Conservation (phyloP, 192 early-diverging fungal species). For the Rhizoclosmatium globosum region DNA sequence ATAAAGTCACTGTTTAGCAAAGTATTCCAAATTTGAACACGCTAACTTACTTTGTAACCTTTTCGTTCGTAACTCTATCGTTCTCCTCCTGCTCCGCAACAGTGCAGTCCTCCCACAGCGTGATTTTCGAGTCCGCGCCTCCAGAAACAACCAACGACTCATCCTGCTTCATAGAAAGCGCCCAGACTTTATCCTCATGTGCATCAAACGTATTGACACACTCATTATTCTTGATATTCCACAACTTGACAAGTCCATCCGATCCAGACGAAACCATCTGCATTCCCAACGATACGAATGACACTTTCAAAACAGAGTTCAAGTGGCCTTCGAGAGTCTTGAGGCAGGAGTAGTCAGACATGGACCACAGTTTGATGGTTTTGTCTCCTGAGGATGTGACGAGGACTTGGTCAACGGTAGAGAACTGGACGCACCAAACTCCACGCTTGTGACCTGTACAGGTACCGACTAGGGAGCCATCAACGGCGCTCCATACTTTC, state of each 20-base stretch:
- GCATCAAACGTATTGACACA: conserved; percentile 93
- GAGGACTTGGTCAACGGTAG: conserved; percentile 94
- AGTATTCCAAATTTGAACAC: background rate
- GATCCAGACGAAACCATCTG: conserved; percentile 89
- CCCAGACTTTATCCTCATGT: conserved; percentile 96
- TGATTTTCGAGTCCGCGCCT: conserved; percentile 89
- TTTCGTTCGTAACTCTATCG: conserved; percentile 70
- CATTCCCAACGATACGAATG: conserved; percentile 85
- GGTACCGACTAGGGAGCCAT: conserved; percentile 80
- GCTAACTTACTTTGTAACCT: conserved; percentile 70
- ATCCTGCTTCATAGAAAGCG: conserved; percentile 73
- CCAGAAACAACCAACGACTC: conserved; percentile 84
- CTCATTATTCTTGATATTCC: conserved; percentile 92
- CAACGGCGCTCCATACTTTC: conserved; percentile 70
- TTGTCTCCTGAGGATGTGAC: conserved; percentile 94
- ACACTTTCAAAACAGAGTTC: conserved; percentile 90
- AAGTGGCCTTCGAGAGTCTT: conserved; percentile 98
- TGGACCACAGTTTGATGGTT: conserved; percentile 93
- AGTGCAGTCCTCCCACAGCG: conserved; percentile 94
- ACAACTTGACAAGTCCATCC: conserved; percentile 95
- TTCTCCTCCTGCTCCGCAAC: conserved; percentile 78
- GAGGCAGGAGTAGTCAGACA: conserved; percentile 87
- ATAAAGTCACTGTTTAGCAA: conserved; percentile 11
- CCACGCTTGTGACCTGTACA: conserved; percentile 94
- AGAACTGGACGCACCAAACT: conserved; percentile 93